These are phyloP conservation scores for Phytopythium aichiense DNA, from an alignment of 352 stramenopile species.

Conservation along the genomic window DNA sequence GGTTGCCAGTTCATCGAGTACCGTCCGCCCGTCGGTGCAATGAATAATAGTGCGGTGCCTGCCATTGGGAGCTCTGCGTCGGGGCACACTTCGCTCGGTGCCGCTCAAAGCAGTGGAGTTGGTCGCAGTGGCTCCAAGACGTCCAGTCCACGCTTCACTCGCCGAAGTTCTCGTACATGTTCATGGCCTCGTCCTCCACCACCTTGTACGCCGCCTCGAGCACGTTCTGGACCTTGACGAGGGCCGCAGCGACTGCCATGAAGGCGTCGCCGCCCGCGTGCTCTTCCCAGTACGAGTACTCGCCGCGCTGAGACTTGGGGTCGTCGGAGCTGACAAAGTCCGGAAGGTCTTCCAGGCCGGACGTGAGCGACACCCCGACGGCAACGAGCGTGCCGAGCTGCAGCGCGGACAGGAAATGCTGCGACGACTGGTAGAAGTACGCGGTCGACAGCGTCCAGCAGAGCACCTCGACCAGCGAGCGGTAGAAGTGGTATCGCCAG, in stretches of 20 bases:
- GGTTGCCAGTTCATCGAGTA: too few relatives aligned
- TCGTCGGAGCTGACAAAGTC: constrained; percentile 47
- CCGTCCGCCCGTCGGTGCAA: too few relatives aligned
- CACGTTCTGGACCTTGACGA: constrained; percentile 42
- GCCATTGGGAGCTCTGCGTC: too few relatives aligned
- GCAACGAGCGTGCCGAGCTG: constrained; percentile 50
- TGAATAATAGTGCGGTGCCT: too few relatives aligned
- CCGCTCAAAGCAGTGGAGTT: neutral
- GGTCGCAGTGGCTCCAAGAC: neutral
- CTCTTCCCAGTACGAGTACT: constrained; percentile 59
- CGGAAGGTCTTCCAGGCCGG: constrained; percentile 50
- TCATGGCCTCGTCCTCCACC: constrained; percentile 46
- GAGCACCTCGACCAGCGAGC: constrained; percentile 59
- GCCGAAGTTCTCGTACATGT: constrained; percentile 69
- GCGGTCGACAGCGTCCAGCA: constrained; percentile 52
- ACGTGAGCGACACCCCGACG: constrained; percentile 43
- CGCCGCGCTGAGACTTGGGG: constrained; percentile 17
- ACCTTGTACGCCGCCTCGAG: constrained; percentile 16
- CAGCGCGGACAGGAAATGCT: constrained; percentile 50
- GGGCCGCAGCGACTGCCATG: constrained; percentile 29
- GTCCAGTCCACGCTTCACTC: constrained; percentile 18
- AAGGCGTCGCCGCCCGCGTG: constrained; percentile 37
- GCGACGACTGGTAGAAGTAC: constrained; percentile 55
- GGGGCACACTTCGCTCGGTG: too few relatives aligned
- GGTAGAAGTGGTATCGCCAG: constrained; percentile 47